Percentiles rank a stretch among this genome's conserved stretches.
Evolutionary conservation across 371 early-diverging fungal species (phyloP).

Genomic region (Apophysomyces trapeziformis): DNA sequence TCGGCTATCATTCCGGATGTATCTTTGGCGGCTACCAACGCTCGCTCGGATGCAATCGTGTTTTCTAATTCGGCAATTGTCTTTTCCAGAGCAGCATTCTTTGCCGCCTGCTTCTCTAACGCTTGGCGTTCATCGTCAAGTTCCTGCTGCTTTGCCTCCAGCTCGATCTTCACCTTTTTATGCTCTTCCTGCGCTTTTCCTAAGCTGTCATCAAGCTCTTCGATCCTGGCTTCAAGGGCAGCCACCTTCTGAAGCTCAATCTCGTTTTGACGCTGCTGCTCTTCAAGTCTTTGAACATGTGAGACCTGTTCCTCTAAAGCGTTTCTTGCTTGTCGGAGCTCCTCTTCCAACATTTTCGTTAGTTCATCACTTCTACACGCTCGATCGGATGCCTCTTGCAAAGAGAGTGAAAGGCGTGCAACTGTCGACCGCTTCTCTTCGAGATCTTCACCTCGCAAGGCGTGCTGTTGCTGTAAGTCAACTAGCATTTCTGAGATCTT

Average conservation of each 20-base stretch:
- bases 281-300: conserved; percentile 14
- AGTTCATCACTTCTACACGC: conserved; percentile 14
- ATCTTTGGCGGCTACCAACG: conserved; percentile 24
- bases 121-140: conserved; percentile 11
- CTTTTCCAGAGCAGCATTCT: conserved; percentile 14
- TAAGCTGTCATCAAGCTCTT: conserved; percentile 30
- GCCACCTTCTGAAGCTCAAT: conserved; percentile 21
- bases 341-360: conserved; percentile 17
- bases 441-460: conserved; percentile 34
- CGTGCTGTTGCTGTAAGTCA: conserved; percentile 37
- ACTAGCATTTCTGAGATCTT: conserved; percentile 28
- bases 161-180: conserved; percentile 10
- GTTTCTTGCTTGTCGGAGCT: conserved; percentile 20
- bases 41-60: conserved; percentile 28
- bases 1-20: conserved; percentile 33
- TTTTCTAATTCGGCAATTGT: conserved; percentile 24
- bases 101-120: conserved; percentile 15
- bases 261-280: conserved; percentile 18
- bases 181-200: conserved; percentile 13
- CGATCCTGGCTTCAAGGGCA: conserved; percentile 27
- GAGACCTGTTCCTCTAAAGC: conserved; percentile 20
- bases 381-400: neutral
- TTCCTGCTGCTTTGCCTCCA: conserved; percentile 14
- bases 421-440: conserved; percentile 24
- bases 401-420: neutral